These are phyloP conservation scores for Eucalyptus curtisii DNA, from an alignment of 345 rosid species.

Conservation along the genomic window DNA sequence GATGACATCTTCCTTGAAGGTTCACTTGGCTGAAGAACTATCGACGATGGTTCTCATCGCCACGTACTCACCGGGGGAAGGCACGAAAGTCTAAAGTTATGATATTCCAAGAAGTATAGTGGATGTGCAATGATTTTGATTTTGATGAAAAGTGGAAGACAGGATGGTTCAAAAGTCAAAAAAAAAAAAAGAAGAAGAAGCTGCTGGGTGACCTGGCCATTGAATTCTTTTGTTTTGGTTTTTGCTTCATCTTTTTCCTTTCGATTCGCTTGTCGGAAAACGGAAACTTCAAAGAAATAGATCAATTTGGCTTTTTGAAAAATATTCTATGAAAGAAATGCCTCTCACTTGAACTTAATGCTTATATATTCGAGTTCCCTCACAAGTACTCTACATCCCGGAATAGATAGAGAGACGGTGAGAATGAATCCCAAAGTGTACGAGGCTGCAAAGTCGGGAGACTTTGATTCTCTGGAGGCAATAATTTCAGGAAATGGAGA, in stretches of 20 bases:
- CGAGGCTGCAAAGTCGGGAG: background rate
- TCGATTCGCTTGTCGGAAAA: background rate
- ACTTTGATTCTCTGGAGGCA: background rate
- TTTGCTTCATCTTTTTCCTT: background rate
- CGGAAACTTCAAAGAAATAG: background rate
- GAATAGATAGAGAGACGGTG: background rate
- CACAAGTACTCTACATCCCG: background rate
- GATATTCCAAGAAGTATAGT: fast-evolving
- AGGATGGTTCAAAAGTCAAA: background rate
- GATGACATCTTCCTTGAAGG: background rate
- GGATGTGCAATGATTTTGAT: background rate
- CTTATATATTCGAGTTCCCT: background rate
- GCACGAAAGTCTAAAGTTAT: background rate
- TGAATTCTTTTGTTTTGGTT: background rate
- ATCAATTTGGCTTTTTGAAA: background rate
- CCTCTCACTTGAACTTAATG: background rate
- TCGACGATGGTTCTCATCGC: background rate
- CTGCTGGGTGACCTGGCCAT: background rate
- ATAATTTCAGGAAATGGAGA: background rate
- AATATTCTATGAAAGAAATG: background rate
- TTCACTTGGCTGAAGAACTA: background rate
- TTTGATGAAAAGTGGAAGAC: background rate
- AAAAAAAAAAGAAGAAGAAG: background rate
- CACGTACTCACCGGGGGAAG: fast-evolving
- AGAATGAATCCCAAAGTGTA: background rate